Base-by-base conservation (phyloP, 1,139 yeast species). In the Diutina scorzettiae region DNA sequence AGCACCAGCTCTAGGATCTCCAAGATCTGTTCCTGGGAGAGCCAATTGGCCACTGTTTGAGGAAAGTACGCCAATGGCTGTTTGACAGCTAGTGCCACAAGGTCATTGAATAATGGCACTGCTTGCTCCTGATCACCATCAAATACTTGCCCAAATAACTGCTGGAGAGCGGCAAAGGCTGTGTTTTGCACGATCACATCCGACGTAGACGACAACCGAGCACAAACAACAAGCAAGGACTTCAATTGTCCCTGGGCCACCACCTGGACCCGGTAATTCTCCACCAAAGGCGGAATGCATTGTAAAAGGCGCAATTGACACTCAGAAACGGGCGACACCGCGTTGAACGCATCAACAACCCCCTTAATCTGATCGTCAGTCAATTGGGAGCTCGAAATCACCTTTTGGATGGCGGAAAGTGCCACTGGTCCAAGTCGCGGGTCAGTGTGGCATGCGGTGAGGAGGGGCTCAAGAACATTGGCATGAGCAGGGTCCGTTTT, bases 121-220 rank as follows among this genome's bases (percentile, higher is more conserved):
- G 20, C 16, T 4, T n/a, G 28, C 6, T 34, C 28, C 20, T 18
- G 17, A 23, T 16, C 28, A 5, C 29, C 29, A 46, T 87, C 96
- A 56, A 80, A 89, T 0, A 86, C 71, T 31, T 81, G 75, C 33
- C 81, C 76, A 42, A 87, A 73, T 40, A 91, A 62, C 56, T 91
- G 97, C 50, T 87, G 94, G 41, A 87, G 70, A 2, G 97, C 86
- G 2, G 97, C 98, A 41, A 86, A 78, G 0, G 96, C 96, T 0
- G 97, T 84, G 51, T 87, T 89, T n/a, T 77, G 71, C 3, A 91
- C 95, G 48, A 84, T 83, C 0, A 83, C 76, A 4, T 80, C 71
- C 50, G 81, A 82, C 47, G 77, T 82, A 17, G 77, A 72, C 7
- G 77, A 65, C 42, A 91, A 66, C 33, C 76, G 70, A 0, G 93